Base-by-base conservation (phyloP, 169 alveolate genomes). In the Cryptosporidium sp. region DNA sequence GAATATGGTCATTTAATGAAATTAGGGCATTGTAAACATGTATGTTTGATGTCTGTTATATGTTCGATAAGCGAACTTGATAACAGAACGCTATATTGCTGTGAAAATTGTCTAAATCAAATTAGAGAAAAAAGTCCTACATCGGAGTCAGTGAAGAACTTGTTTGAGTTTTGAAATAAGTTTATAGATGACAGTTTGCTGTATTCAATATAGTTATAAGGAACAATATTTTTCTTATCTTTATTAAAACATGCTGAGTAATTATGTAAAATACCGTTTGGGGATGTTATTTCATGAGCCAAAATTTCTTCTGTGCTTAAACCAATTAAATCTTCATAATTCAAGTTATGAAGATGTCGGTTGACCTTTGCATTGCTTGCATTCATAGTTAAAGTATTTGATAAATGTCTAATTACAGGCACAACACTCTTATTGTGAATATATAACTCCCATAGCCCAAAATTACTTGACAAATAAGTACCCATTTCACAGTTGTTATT, bases 371-470 rank as follows among this genome's bases (percentile, higher is more conserved):
- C 75, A 62, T 80, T 80, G 39, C 80, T 80, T 39, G 89, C 73
- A 2, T 80, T 65, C 39, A 80, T 23, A 31, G 75, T 80, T 80
- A 80, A 65, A 12, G 75, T 29, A 45, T 80, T 80, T n/a, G 75
- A 80, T 31, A 80, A 48, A 58, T 61, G 42, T 18, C 89, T 33
- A 31, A 80, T 80, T 60, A 44, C 60, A 33, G 89, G 89, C 26
- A 60, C 8, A 37, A 80, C 75, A 21, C 75, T 60, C 62, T 60
- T 80, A 37, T 65, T 62, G 12, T 45, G 60, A 5, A 80, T 18
- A 48, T 80, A 80, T 26, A 80, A 42, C 62, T 80, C 89, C 89
- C 89, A 80, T 3, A 80, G 52, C n/a, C 69, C 89, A 80, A 80
- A 65, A 62, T 80, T 65, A 7, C 65, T 67, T 16, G 89, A 80